Conservation (phyloP, 2,329 filamentous ascomycete species). For the Atkinsonella hypoxylon region DNA sequence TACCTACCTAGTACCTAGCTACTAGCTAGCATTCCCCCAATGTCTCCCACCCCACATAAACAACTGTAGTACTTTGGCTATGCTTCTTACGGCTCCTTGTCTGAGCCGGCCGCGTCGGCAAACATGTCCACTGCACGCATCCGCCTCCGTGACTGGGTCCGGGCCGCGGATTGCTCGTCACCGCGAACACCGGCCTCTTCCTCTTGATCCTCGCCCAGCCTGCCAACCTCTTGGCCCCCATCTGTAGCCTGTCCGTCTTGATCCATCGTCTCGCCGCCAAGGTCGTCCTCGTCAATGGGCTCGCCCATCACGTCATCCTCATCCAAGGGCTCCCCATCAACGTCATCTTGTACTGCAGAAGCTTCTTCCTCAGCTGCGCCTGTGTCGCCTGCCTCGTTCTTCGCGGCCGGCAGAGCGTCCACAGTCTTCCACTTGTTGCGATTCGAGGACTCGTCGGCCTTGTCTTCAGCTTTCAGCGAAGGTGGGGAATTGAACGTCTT, state of each 20-base stretch:
- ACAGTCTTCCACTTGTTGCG: conserved; percentile 38
- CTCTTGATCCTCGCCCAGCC: conserved; percentile 26
- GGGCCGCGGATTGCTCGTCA: conserved; percentile 22
- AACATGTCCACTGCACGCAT: conserved; percentile 81
- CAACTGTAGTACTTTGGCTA: too few species aligned
- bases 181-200: conserved; percentile 22
- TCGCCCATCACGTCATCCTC: conserved; percentile 33
- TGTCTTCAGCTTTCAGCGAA: conserved; percentile 19
- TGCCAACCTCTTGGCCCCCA: conserved; percentile 19
- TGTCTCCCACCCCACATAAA: too few species aligned
- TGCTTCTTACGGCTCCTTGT: neutral
- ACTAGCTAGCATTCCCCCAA: too few species aligned
- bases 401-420: conserved; percentile 20
- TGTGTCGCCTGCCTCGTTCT: conserved; percentile 8
- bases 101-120: conserved; percentile 54
- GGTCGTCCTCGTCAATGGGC: conserved; percentile 28
- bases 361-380: conserved; percentile 2
- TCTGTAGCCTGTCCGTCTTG: conserved; percentile 22
- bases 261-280: conserved; percentile 29
- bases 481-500: conserved; percentile 62
- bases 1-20: too few species aligned
- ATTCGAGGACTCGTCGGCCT: conserved; percentile 17
- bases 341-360: conserved; percentile 24
- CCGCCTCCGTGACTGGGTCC: conserved; percentile 38
- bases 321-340: conserved; percentile 25